A percentile compares a stretch with the other conserved stretches of the same genome.
These are phyloP conservation scores for Oidiodendron maius DNA, from an alignment of 495 filamentous ascomycete species.

Conservation along the genomic window DNA sequence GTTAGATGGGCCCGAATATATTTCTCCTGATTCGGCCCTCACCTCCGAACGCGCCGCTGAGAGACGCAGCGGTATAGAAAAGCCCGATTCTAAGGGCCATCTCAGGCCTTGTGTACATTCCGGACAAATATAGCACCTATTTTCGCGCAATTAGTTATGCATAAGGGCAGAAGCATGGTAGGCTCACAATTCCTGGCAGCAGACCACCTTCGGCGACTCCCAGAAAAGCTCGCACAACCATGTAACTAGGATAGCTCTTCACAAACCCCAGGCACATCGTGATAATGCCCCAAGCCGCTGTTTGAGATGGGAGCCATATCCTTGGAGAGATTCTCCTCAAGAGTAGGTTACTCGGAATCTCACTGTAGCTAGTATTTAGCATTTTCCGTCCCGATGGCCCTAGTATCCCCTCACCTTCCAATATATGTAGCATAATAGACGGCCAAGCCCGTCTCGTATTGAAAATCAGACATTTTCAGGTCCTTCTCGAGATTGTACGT, in stretches of 20 bases:
- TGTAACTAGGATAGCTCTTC: slow-evolving; percentile 68
- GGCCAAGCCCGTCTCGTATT: slow-evolving; percentile 58
- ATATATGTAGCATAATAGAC: slow-evolving; percentile 54
- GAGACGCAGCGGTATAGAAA: slow-evolving; percentile 51
- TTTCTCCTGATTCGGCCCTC: neutral
- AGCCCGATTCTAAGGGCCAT: slow-evolving; percentile 51
- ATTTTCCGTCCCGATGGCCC: no score
- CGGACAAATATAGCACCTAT: slow-evolving; percentile 41
- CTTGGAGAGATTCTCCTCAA: slow-evolving; percentile 60
- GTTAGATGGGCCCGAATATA: neutral
- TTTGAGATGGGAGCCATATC: slow-evolving; percentile 52
- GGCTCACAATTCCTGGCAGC: slow-evolving; percentile 66
- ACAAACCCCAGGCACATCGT: slow-evolving; percentile 71
- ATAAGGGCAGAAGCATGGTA: neutral
- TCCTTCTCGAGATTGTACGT: slow-evolving; percentile 62
- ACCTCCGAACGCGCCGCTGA: slow-evolving; percentile 56
- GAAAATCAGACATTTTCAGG: slow-evolving; percentile 55
- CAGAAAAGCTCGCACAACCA: slow-evolving; percentile 80
- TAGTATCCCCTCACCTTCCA: slow-evolving; percentile 19
- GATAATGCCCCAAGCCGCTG: slow-evolving; percentile 60
- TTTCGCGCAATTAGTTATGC: neutral
- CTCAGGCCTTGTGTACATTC: slow-evolving; percentile 54
- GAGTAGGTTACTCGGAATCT: slow-evolving; percentile 61
- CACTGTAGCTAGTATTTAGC: slow-evolving; percentile 28
- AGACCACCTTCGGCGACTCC: slow-evolving; percentile 80